Conservation (phyloP, 2,329 filamentous ascomycete species). For the Ophiostoma ulmi region DNA sequence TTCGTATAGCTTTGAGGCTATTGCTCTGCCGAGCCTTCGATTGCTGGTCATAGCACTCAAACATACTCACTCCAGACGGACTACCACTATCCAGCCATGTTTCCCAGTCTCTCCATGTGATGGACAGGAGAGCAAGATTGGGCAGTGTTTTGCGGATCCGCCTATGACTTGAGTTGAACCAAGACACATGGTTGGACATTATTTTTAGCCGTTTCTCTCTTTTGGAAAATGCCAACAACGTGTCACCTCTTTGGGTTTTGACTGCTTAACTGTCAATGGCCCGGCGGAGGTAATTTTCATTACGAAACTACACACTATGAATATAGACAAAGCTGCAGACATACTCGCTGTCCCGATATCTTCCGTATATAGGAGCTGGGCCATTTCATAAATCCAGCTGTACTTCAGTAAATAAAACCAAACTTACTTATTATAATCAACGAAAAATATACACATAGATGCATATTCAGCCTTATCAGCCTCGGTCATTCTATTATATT, state of each 20-base stretch:
- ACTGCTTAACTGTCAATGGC: not conserved
- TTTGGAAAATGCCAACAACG: not conserved
- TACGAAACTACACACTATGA: not conserved
- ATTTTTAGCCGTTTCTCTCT: not conserved
- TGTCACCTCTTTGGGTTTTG: not conserved
- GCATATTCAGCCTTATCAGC: not conserved
- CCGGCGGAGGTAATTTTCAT: not conserved
- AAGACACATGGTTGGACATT: not conserved
- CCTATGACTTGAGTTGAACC: not conserved
- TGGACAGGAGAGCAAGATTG: not conserved
- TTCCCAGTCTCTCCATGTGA: constrained; percentile 5
- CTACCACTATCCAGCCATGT: not conserved
- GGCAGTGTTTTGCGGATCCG: not conserved
- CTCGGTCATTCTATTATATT: too few species aligned
- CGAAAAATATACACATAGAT: too few species aligned
- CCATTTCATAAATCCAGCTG: not conserved
- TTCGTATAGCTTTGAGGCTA: not conserved
- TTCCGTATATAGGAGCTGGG: not conserved
- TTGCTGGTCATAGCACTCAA: not conserved
- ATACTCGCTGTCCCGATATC: not conserved
- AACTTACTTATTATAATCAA: not conserved
- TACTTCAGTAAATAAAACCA: not conserved
- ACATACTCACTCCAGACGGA: not conserved
- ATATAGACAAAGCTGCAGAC: not conserved
- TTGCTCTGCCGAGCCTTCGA: not conserved